These are phyloP conservation scores for Oropetium thomaeum DNA, from an alignment of 176 grass and related monocot species.

Conservation along the genomic window DNA sequence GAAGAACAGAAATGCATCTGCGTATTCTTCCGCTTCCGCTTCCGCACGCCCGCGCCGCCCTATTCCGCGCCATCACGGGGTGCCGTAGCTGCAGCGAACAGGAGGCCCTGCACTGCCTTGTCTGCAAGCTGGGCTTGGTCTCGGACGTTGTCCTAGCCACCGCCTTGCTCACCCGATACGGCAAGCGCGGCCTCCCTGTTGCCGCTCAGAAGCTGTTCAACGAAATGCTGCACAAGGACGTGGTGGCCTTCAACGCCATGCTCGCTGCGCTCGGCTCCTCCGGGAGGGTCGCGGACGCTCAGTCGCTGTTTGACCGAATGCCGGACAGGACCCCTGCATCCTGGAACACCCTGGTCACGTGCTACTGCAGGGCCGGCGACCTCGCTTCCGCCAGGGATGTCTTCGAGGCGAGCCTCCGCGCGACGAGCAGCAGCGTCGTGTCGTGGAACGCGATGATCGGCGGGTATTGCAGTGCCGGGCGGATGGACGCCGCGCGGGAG, in stretches of 20 bases:
- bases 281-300: neutral
- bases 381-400: slow-evolving; percentile 27
- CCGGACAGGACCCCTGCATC: slow-evolving; percentile 36
- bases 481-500: slow-evolving; percentile 9
- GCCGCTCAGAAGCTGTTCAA: slow-evolving; percentile 37
- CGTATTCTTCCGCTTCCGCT: too few relatives aligned
- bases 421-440: slow-evolving; percentile 32
- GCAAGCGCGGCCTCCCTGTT: slow-evolving; percentile 10
- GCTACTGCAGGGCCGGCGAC: slow-evolving; percentile 34
- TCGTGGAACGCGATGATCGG: slow-evolving; percentile 59
- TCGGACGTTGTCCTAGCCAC: slow-evolving; percentile 36
- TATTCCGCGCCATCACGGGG: slow-evolving; percentile 15
- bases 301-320: slow-evolving; percentile 39
- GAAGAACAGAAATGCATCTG: too few relatives aligned
- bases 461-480: slow-evolving; percentile 32
- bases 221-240: slow-evolving; percentile 44
- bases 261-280: slow-evolving; percentile 28
- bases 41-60: neutral
- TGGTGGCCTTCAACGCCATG: slow-evolving; percentile 51
- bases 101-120: slow-evolving; percentile 34
- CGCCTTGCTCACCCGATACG: slow-evolving; percentile 33
- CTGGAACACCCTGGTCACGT: slow-evolving; percentile 45
- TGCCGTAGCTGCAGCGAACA: slow-evolving; percentile 1
- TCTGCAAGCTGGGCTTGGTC: slow-evolving; percentile 29
- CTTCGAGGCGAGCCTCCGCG: slow-evolving; percentile 41